phyloP scores from a whole-genome alignment of 495 filamentous ascomycete genomes.

The Hypoxylon fragiforme region DNA sequence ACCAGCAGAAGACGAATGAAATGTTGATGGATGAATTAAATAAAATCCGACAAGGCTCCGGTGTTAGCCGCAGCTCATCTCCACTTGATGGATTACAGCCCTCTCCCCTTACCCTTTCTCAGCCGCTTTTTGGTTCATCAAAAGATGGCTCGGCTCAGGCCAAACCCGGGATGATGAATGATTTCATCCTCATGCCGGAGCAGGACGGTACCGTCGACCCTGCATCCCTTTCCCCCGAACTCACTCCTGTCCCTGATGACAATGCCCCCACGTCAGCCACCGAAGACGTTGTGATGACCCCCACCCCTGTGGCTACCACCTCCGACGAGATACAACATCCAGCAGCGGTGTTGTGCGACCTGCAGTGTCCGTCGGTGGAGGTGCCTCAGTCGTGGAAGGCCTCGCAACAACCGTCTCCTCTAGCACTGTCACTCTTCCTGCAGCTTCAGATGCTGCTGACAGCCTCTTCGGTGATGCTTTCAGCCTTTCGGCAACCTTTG shows the following conservation, averaged over 20 bases:
- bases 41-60: slow-evolving; percentile 60
- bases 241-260: slow-evolving; percentile 50
- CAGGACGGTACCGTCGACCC: slow-evolving; percentile 56
- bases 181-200: slow-evolving; percentile 42
- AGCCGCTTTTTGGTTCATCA: slow-evolving; percentile 52
- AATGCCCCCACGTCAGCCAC: slow-evolving; percentile 19
- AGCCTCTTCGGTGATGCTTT: slow-evolving; percentile 71
- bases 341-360: slow-evolving; percentile 99
- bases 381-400: slow-evolving; percentile 61
- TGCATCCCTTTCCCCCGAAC: slow-evolving; percentile 55
- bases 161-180: slow-evolving; percentile 39
- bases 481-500: slow-evolving; percentile 57
- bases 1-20: slow-evolving; percentile 67
- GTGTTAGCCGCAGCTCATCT: slow-evolving; percentile 47
- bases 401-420: slow-evolving; percentile 59
- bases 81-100: slow-evolving; percentile 43
- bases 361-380: slow-evolving; percentile 94
- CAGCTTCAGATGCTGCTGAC: slow-evolving; percentile 66
- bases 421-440: slow-evolving; percentile 57
- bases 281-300: slow-evolving; percentile 30
- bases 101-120: slow-evolving; percentile 55
- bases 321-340: slow-evolving; percentile 99
- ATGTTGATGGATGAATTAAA: slow-evolving; percentile 67
- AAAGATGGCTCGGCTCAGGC: slow-evolving; percentile 39
- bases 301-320: slow-evolving; percentile 59